A percentile compares a stretch with the other conserved stretches of the same genome.
These are phyloP conservation scores for Colletotrichum chlorophyti DNA, from an alignment of 2,329 filamentous ascomycete genomes.

Conservation along the genomic window DNA sequence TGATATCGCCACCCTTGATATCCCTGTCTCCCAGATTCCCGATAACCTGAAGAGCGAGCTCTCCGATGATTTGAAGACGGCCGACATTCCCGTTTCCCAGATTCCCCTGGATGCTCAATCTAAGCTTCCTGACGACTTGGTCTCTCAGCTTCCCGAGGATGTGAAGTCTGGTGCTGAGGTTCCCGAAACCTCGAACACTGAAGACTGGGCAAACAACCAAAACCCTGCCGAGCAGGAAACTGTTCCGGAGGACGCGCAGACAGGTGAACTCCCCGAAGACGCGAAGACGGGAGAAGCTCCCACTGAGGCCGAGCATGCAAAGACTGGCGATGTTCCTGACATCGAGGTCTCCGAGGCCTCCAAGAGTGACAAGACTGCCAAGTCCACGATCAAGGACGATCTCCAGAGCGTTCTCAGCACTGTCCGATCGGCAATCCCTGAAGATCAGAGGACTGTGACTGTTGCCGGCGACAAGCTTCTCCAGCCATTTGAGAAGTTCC, in stretches of 20 bases:
- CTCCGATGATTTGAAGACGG: conserved; percentile 28
- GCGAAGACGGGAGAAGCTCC: not conserved
- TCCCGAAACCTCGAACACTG: not conserved
- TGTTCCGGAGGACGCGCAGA: not conserved
- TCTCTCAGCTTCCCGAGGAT: conserved; percentile 3
- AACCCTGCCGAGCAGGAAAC: conserved; percentile 16
- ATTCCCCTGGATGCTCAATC: conserved; percentile 20
- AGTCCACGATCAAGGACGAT: conserved; percentile 19
- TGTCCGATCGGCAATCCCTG: conserved; percentile 16
- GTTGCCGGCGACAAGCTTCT: conserved; percentile 26
- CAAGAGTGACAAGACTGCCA: conserved; percentile 5
- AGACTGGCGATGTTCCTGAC: conserved; percentile 6
- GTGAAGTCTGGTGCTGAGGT: not conserved
- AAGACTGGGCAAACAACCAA: conserved; percentile 21
- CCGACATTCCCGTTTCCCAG: conserved; percentile 25
- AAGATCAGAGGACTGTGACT: conserved; percentile 18
- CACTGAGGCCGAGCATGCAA: not conserved
- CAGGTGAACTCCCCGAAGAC: conserved; percentile 4
- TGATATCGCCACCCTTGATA: conserved; percentile 18
- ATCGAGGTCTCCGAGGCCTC: not conserved
- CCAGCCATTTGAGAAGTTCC: conserved; percentile 44
- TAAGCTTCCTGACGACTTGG: conserved; percentile 17
- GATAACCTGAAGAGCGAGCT: conserved; percentile 19
- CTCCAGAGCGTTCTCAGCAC: conserved; percentile 19
- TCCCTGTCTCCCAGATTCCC: conserved; percentile 21